Conservation (phyloP, 2,329 filamentous ascomycete genomes). For the Podosphaera aphanis region DNA sequence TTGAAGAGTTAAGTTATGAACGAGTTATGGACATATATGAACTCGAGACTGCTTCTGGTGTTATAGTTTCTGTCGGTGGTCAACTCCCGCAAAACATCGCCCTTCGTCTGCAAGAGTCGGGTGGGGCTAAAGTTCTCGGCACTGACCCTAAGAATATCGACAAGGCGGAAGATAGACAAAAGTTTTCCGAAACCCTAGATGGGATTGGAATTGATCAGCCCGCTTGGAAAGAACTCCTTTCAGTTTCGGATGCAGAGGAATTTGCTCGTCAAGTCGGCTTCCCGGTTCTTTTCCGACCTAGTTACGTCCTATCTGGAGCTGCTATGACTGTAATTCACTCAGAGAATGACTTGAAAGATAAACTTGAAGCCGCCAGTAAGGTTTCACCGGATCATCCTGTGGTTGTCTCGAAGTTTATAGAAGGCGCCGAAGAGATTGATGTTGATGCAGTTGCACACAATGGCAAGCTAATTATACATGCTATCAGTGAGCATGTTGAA, state of each 20-base stretch:
- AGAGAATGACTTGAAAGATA: slow-evolving; percentile 76
- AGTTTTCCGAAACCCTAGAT: slow-evolving; percentile 93
- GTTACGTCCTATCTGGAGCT: slow-evolving; percentile 87
- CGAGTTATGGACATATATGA: slow-evolving; percentile 94
- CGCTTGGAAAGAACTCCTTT: slow-evolving; percentile 92
- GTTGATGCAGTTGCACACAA: slow-evolving; percentile 77
- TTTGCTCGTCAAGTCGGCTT: slow-evolving; percentile 76
- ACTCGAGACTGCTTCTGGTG: slow-evolving; percentile 60
- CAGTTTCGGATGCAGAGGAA: slow-evolving; percentile 61
- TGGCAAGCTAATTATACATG: slow-evolving; percentile 73
- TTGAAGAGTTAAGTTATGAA: slow-evolving; percentile 91
- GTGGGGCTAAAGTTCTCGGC: slow-evolving; percentile 72
- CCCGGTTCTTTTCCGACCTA: slow-evolving; percentile 82
- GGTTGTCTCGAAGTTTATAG: slow-evolving; percentile 95
- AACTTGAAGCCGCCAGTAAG: slow-evolving; percentile 69
- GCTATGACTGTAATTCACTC: slow-evolving; percentile 94
- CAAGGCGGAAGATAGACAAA: slow-evolving; percentile 92
- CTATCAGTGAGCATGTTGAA: slow-evolving; percentile 87
- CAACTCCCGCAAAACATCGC: slow-evolving; percentile 97
- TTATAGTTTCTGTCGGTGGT: slow-evolving; percentile 87
- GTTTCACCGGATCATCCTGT: slow-evolving; percentile 95
- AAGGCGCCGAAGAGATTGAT: slow-evolving; percentile 89
- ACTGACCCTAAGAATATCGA: slow-evolving; percentile 89
- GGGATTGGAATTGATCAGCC: slow-evolving; percentile 94
- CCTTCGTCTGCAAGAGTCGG: slow-evolving; percentile 73